These are phyloP conservation scores for Thuidium tamariscinum DNA, from an alignment of 225 moss, liverwort and hornwort genomes.

Conservation along the genomic window DNA sequence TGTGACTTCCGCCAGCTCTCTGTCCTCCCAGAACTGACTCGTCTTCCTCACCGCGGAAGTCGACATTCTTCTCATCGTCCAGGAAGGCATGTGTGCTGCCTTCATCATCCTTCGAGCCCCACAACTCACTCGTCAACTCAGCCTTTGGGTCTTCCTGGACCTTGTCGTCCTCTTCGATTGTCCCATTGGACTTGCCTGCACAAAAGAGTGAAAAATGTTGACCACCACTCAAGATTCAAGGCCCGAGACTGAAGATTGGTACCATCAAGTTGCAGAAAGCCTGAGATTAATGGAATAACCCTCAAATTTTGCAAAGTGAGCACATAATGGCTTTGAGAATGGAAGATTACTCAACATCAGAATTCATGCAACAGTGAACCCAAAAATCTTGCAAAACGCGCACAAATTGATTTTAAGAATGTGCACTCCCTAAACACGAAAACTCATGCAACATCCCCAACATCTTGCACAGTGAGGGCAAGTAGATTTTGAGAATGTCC, in stretches of 20 bases:
- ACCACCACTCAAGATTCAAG: neutral
- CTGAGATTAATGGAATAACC: neutral
- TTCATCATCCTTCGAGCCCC: neutral
- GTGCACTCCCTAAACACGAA: neutral
- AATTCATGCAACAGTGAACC: neutral
- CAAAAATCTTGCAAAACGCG: neutral
- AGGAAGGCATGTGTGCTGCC: slow-evolving; percentile 23
- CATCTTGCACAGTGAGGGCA: neutral
- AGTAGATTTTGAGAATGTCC: neutral
- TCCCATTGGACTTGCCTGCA: slow-evolving; percentile 3
- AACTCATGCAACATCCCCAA: neutral
- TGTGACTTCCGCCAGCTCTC: neutral
- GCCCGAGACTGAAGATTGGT: neutral
- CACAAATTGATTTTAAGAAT: neutral
- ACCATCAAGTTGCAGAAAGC: neutral
- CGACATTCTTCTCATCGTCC: slow-evolving; percentile 6
- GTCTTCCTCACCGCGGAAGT: neutral
- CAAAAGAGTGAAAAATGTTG: neutral
- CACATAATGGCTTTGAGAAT: neutral
- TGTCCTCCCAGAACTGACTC: slow-evolving; percentile 12
- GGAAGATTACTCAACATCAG: neutral
- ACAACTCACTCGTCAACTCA: slow-evolving; percentile 14
- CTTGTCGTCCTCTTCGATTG: neutral
- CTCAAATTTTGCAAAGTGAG: neutral
- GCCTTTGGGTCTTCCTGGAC: neutral